Evolutionary conservation across 129 eudicot species (phyloP).

Genomic region (Kitagawia praeruptora): DNA sequence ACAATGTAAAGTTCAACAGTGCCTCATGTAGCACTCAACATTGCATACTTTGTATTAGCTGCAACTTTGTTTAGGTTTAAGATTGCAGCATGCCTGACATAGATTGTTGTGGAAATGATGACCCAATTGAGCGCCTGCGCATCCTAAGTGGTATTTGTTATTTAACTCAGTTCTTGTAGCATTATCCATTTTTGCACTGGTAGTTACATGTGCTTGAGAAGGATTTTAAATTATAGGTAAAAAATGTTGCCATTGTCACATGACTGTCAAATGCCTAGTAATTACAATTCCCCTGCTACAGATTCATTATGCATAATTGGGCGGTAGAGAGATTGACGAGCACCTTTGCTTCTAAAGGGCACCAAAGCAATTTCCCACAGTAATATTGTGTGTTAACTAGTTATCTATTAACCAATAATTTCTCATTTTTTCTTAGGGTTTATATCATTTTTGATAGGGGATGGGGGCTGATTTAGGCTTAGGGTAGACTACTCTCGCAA

Average conservation of each 20-base stretch:
- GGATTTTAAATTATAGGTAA: background rate
- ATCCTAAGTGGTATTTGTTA: slow-evolving; percentile 68
- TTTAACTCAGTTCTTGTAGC: background rate
- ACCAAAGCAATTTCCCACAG: background rate
- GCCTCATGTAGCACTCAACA: no score
- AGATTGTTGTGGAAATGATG: slow-evolving; percentile 96
- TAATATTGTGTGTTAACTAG: no score
- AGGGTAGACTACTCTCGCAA: no score
- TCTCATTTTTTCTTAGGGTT: no score
- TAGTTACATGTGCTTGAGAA: slow-evolving; percentile 7
- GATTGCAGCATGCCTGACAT: no score
- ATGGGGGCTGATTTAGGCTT: no score
- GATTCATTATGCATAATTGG: background rate
- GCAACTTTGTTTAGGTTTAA: no score
- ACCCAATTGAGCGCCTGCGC: slow-evolving; percentile 83
- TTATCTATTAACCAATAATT: background rate
- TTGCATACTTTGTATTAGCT: no score
- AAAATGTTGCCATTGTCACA: background rate
- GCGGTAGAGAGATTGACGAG: background rate
- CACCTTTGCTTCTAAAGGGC: background rate
- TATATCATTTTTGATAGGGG: no score
- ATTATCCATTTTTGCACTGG: background rate
- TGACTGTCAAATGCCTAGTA: background rate
- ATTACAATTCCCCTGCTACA: background rate
- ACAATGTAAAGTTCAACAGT: no score